Base-by-base conservation (phyloP, 495 filamentous ascomycete species). In the Penicillium lagena region DNA sequence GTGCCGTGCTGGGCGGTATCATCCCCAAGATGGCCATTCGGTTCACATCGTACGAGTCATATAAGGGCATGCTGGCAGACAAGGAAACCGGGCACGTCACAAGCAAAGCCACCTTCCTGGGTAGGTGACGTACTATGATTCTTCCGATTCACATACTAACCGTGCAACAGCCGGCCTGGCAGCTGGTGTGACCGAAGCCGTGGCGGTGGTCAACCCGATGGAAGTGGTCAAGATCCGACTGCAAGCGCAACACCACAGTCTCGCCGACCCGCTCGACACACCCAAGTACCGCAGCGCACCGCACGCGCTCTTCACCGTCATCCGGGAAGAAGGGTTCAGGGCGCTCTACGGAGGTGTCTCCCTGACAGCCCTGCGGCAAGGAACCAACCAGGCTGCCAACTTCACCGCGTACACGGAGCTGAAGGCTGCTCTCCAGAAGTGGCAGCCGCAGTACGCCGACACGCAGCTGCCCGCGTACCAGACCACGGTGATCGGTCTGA, bases 1-100 rank as follows among this genome's bases (percentile, higher is more conserved):
- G 93, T 29, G 93, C 93, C 40, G 93, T 99, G 43, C 64, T 96
- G 40, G 96, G 91, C 13, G 93, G 93, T 46, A 99, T 99, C 66
- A 83, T 99, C 30, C 93, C 93, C 11, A 99, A 99, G 72, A 99
- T 99, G 93, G 94, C 93, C 42, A 97, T 97, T 56, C 88, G 93
- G 12, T 99, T 99, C 71, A 96, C 94, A 29, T 93, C 87, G 48
- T 99, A 96, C 66, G 94, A 97, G 69, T 80, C 78, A 52, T 99
- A 96, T 66, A 99, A 96, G 77, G 79, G 84, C 58, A 41, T 85
- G 52, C 72, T 96, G 3, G 84, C 86, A 29, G 71, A 86, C 66
- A 72, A 81, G 54, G 63, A 83, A 48, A 87, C 85, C 7, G 82
- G 85, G 12, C 47, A 60, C 28, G 76, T 97, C 34, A 79, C 76